Base-by-base conservation (phyloP, 1,284 basidiomycete species). In the Tylopilus orsonianus region DNA sequence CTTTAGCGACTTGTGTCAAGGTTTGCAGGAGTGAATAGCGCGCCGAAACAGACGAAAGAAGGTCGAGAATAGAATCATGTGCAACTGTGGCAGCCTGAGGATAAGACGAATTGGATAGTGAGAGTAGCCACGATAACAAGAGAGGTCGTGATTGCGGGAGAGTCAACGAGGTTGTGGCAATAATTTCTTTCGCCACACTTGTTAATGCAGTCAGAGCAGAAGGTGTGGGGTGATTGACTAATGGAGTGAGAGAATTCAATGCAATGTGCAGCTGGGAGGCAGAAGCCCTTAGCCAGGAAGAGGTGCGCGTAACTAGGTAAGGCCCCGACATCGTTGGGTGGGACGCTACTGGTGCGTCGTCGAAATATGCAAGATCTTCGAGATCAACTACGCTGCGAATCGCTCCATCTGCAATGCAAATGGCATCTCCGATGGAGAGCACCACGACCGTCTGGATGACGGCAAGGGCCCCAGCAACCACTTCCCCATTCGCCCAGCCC, bases 261-360 rank as follows among this genome's bases (percentile, higher is more conserved):
- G 79, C 83, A 41, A 83, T 89, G 55, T 81, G 87, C 38, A 83
- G 70, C 60, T 85, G 89, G 30, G 80, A 77, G n/a, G 81, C 76
- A 39, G 80, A 86, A 18, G 73, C 81, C 23, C 73, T 75, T 44
- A 86, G 67, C 83, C 83, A 88, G 1, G 72, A 77, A 38, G 72
- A 72, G 10, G 75, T 82, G 19, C 79, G 75, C 24, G 53, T 68
- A 29, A 73, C 87, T 41, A 68, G 65, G 60, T 68, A 83, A 43
- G 66, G 75, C 14, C 52, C 57, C 37, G 61, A 39, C 27, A 56
- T 47, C 26, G 52, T 36, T 41, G 58, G 44, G 32, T 50, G 54
- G 20, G 8, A 22, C 18, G 52, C 47, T 32, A 49, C 30, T 26
- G 52, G 54, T 24, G 20, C 37, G 51, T 61, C 50, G 48, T 62